Evolutionary conservation across 2,329 filamentous ascomycete genomes (phyloP), one percentile per base, ranked within the genome.

Genomic region (Colletotrichum salicis): DNA sequence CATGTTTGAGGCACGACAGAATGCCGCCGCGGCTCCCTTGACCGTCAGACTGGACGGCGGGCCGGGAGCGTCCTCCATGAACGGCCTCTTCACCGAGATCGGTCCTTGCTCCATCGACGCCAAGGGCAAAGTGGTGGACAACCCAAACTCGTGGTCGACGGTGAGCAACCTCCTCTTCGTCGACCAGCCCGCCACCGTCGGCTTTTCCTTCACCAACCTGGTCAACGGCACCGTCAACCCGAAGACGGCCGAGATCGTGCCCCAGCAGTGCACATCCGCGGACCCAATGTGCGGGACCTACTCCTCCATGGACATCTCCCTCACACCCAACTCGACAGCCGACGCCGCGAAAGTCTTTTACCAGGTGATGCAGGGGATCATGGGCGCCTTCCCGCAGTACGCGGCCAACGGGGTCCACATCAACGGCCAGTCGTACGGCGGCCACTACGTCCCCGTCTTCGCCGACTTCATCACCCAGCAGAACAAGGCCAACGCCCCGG

Each of bases 11-110:
- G 64, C 68, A 22, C 55, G 64, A 13, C 19, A 62, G 2, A 67
- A 62, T 52, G 52, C 68, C 1, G 13, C 63, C 10, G 5, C 63
- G 19, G 64, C 68, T 11, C 63, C 64, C 1, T 13, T 71, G 37
- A 71, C 68, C 0, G 57, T 71, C n/a, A 67, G 68, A 11, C 35
- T 71, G 10, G 64, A 71, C 22, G 64, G 68, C 8, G 68, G 64
- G 1, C 68, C 68, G 15, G 64, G 68, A 4, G 64, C 68, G 41
- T 57, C 56, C 12, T 71, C 68, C 12, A 71, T 71, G 68, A 67
- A 51, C 1, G 64, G 68, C 2, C 57, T 71, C 10, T 71, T 71
- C 57, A 13, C 29, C 11, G 64, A 71, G n/a, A 67, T 71, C 3
- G 64, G 64, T 2, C 64, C 68, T 35, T 71, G 68, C 4, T 48